phyloP scores from a whole-genome alignment of 208 protist genomes.

The Lotmaria passim region DNA sequence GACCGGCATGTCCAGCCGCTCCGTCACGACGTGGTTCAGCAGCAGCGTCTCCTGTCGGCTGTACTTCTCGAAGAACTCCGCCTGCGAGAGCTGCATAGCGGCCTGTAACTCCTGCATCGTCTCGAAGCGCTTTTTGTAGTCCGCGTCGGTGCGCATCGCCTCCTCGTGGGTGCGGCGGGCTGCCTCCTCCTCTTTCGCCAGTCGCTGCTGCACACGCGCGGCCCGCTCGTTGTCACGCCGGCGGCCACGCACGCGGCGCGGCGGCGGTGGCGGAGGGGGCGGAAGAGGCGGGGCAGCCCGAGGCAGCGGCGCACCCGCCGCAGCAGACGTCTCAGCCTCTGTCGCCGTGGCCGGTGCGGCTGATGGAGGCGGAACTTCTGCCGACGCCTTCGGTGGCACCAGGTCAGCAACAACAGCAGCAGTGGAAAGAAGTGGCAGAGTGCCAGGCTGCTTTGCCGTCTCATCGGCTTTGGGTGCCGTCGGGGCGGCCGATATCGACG shows the following conservation, averaged over 20 bases:
- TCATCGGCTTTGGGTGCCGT: constrained; percentile 5
- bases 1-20: constrained; percentile 84
- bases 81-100: constrained; percentile 54
- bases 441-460: neutral
- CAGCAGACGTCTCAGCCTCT: neutral
- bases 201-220: constrained; percentile 40
- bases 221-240: constrained; percentile 37
- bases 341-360: neutral
- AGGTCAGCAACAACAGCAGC: no score
- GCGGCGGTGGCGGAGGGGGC: neutral
- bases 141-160: constrained; percentile 65
- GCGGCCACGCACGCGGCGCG: constrained; percentile 39
- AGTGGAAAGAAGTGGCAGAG: neutral
- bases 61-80: constrained; percentile 60
- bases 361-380: neutral
- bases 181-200: constrained; percentile 40
- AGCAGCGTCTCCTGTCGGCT: constrained; percentile 52
- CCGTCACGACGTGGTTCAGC: constrained; percentile 45
- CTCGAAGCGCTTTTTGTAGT: constrained; percentile 76
- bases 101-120: constrained; percentile 64
- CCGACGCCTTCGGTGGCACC: neutral
- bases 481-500: neutral
- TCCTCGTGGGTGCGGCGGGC: constrained; percentile 65
- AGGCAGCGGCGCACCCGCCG: neutral
- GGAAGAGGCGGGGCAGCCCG: neutral